A percentile compares a stretch with the other conserved stretches of the same genome.
These are phyloP conservation scores for Salvia miltiorrhiza DNA, from an alignment of 257 asterid species.

Conservation along the genomic window DNA sequence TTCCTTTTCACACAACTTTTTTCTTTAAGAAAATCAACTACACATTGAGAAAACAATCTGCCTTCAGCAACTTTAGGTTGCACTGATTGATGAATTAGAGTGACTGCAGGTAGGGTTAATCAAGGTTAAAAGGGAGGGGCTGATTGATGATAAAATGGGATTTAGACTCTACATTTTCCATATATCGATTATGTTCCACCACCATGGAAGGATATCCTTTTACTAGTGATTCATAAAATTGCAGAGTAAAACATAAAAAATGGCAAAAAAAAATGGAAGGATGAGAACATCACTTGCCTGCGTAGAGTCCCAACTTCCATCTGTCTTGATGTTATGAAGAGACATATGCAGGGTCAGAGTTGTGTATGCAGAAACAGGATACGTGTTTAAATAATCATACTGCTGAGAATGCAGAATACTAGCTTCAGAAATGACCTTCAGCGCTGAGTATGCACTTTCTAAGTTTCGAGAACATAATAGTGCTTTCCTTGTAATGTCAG, in stretches of 20 bases:
- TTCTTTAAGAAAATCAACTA: neutral
- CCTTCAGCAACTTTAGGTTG: neutral
- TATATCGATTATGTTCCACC: too few relatives aligned
- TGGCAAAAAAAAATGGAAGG: neutral
- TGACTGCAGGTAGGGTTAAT: neutral
- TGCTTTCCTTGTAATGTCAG: slow-evolving; percentile 55
- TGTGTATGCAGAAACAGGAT: slow-evolving; percentile 64
- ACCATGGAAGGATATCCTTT: too few relatives aligned
- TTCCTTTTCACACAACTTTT: neutral
- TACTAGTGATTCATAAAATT: too few relatives aligned
- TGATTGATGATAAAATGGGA: too few relatives aligned
- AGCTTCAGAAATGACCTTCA: slow-evolving; percentile 75
- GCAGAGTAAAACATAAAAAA: neutral
- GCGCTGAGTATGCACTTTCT: slow-evolving; percentile 43
- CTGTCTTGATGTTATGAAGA: slow-evolving; percentile 42
- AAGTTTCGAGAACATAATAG: slow-evolving; percentile 46
- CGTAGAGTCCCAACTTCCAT: slow-evolving; percentile 27
- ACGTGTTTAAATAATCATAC: slow-evolving; percentile 41
- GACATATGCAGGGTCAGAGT: slow-evolving; percentile 67
- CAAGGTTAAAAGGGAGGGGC: too few relatives aligned
- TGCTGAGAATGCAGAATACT: slow-evolving; percentile 64
- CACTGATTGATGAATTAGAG: neutral
- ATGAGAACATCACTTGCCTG: slow-evolving; percentile 56
- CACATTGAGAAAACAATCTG: too few relatives aligned
- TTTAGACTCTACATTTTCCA: too few relatives aligned